Base-by-base conservation (phyloP, 352 stramenopile genomes). In the Elongisporangium anandrum region DNA sequence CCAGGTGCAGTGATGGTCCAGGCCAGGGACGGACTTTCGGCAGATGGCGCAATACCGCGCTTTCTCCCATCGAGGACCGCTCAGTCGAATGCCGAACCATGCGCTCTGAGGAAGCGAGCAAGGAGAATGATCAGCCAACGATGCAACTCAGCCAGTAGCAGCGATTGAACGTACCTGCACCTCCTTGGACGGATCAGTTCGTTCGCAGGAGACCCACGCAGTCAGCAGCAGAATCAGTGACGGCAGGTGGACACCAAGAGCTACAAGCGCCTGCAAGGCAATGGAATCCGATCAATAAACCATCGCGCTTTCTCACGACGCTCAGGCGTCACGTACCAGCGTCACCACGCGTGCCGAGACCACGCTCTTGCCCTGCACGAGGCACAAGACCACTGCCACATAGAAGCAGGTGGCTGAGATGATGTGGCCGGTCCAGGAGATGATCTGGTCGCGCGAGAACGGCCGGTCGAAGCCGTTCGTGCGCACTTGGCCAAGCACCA, bases 1-100 rank as follows among this genome's bases (percentile, higher is more conserved):
- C 79, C 86, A 95, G 12, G 86, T 95, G 73, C 86, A 95, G 59
- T 95, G 86, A 68, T 95, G 86, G 47, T 95, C 86, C 7, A 95
- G 66, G 4, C 86, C 86, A 1, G 86, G 86, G 13, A 94, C 75
- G 0, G 75, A 65, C 65, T 95, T 95, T 49, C 77, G 75, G 59
- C 86, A 95, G 15, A 94, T 56, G 3, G 84, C 79, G 21, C 86
- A 95, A 59, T 94, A 94, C 12, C 84, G 78, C 5, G 80, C 75
- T 61, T 89, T 95, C 29, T 92, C 84, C 86, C 86, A 95, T 24
- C 86, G 69, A 7, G 79, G 63, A 0, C 86, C 86, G 15, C n/a
- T 60, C 2, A 95, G 69, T 59, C 81, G 76, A 60, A 90, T 65
- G 12, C 84, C 77, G n/a, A 89, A 70, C 86, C 86, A 95, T 20